A percentile compares a stretch with the other conserved stretches of the same genome.
phyloP scores from a whole-genome alignment of 2,329 filamentous ascomycete species.

The Mycosphaerella sp. region DNA sequence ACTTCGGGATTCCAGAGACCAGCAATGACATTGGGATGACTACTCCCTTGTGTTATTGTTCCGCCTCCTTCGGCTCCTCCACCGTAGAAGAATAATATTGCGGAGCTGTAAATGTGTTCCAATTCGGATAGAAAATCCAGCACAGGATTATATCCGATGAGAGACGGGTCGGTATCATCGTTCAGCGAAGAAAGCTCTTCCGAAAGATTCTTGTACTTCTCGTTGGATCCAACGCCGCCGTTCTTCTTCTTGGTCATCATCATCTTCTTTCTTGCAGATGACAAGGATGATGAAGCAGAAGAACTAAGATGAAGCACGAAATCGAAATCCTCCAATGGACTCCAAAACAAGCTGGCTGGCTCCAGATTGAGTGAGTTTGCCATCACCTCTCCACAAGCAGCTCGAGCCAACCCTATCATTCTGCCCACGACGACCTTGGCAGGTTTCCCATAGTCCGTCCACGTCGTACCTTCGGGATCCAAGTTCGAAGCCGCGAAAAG shows the following conservation, averaged over 20 bases:
- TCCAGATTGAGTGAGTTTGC: constrained; percentile 35
- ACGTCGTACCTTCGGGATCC: constrained; percentile 71
- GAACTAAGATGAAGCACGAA: constrained; percentile 69
- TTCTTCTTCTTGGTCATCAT: constrained; percentile 30
- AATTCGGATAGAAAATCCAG: constrained; percentile 63
- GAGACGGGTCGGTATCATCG: constrained; percentile 31
- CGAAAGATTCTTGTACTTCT: constrained; percentile 71
- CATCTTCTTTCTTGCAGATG: too few species aligned
- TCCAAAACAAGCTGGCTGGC: constrained; percentile 60
- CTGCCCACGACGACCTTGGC: constrained; percentile 77
- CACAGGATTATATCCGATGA: constrained; percentile 55
- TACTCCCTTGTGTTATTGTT: constrained; percentile 37
- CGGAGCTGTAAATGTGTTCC: constrained; percentile 57
- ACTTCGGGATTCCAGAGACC: constrained; percentile 59
- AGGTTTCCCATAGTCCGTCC: constrained; percentile 63
- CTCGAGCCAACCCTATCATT: constrained; percentile 74
- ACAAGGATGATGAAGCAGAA: constrained; percentile 26
- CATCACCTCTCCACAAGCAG: constrained; percentile 57
- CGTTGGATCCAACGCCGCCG: constrained; percentile 34
- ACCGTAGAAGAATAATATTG: constrained; percentile 75
- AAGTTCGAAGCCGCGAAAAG: constrained; percentile 76
- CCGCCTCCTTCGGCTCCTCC: constrained; percentile 23
- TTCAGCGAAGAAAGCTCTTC: constrained; percentile 48
- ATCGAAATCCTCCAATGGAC: constrained; percentile 72
- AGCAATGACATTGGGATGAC: constrained; percentile 46